Evolutionary conservation across 192 early-diverging fungal genomes (phyloP), one percentile per base, ranked within the genome.

Genomic region (Phlyctochytrium planicorne): DNA sequence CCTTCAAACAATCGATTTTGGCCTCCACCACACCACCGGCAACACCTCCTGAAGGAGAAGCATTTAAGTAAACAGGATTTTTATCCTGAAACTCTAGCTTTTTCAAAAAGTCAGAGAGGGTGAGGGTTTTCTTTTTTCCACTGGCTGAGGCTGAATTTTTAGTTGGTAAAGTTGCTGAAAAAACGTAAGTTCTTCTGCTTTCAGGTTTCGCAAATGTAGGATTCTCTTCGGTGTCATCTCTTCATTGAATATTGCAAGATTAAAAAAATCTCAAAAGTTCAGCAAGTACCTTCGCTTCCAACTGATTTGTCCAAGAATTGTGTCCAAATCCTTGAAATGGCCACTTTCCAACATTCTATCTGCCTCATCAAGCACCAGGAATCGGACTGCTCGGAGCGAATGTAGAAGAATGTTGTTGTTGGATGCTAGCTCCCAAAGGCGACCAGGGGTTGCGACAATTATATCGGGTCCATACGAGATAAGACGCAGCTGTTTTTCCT

Each of bases 381-480:
- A 94, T 33, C 73, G 77, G 27, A 91, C 78, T 20, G 60, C 74
- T 35, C 69, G 53, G 12, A 87, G 75, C 17, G 90, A 67, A 29
- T 89, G 83, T 83, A 88, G 92, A 40, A 92, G 80, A 40, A 89
- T 88, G 50, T 92, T 73, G 72, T 37, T 78, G 72, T 52, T 34
- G 3, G 29, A 25, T 53, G 72, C 65, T 2, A 86, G 60, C 62
- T 82, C 82, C 61, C 87, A 82, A 30, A 99, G 67, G 53, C 97
- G 92, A 4, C 97, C 97, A 0, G 97, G 97, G 2, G 97, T 99
- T 34, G 91, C 96, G 37, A 99, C 92, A 36, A 99, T 82, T 65
- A 99, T 89, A 64, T 99, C 94, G 30, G 82, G 80, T 2, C 87
- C 83, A 14, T 67, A 76, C 17, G 70, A 69, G 33, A 98, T 36